Conservation (phyloP, 1,284 basidiomycete species). For the Apiotrichum montevideense region DNA sequence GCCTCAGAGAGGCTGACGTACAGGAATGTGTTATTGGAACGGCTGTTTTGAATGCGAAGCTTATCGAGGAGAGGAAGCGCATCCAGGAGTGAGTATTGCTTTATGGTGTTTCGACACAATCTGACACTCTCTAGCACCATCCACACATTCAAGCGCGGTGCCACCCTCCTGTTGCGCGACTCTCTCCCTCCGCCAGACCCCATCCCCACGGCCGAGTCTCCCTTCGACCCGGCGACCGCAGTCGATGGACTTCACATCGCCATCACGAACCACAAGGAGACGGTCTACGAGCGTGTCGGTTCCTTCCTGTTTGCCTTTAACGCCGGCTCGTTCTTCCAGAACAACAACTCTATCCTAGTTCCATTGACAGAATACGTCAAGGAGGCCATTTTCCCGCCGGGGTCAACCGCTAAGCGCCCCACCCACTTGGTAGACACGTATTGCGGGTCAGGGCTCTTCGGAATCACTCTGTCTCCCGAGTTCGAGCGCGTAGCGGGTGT, state of each 20-base stretch:
- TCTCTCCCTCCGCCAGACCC: conserved; percentile 53
- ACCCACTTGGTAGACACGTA: conserved; percentile 88
- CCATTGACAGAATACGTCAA: conserved; percentile 76
- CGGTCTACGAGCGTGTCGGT: conserved; percentile 79
- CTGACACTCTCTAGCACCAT: conserved; percentile 57
- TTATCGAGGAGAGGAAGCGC: conserved; percentile 58
- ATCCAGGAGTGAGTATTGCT: conserved; percentile 59
- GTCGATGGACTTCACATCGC: conserved; percentile 55
- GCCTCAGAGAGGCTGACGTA: neutral
- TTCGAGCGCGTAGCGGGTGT: conserved; percentile 83
- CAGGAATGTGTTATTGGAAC: conserved; percentile 93
- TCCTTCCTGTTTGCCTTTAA: conserved; percentile 77
- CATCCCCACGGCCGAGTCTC: conserved; percentile 27
- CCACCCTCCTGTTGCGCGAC: conserved; percentile 85
- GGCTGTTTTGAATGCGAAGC: conserved; percentile 65
- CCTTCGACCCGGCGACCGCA: conserved; percentile 21
- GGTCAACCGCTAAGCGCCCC: conserved; percentile 41
- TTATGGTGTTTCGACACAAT: neutral
- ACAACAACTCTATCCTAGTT: conserved; percentile 88
- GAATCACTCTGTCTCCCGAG: conserved; percentile 72
- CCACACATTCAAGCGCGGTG: conserved; percentile 75
- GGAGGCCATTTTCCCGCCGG: conserved; percentile 59
- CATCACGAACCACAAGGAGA: conserved; percentile 73
- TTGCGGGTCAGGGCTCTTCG: conserved; percentile 84
- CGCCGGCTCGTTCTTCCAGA: conserved; percentile 92